Conservation (phyloP, 2,329 filamentous ascomycete species). For the Diaporthe citri region DNA sequence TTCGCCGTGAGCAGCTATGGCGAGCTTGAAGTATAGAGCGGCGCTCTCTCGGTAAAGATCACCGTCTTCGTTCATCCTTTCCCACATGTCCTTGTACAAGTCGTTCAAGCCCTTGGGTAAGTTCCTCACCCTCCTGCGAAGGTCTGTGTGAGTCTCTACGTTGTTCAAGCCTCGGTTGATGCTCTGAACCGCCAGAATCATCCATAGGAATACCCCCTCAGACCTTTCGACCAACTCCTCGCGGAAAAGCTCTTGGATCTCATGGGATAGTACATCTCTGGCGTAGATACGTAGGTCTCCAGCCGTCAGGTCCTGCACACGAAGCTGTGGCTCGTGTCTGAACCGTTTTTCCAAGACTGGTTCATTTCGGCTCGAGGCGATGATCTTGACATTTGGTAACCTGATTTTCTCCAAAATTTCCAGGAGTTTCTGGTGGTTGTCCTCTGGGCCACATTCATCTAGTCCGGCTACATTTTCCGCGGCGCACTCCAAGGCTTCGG, state of each 20-base stretch:
- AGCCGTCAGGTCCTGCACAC: conserved; percentile 1
- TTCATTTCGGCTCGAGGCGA: conserved; percentile 10
- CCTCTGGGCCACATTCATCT: conserved; percentile 14
- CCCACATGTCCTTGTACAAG: conserved; percentile 23
- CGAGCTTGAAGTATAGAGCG: background rate
- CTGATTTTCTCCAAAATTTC: fast-evolving
- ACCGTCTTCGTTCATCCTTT: background rate
- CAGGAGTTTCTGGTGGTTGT: background rate
- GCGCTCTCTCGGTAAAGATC: background rate
- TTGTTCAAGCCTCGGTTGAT: background rate
- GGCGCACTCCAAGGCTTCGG: too few species aligned
- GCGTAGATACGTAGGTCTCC: background rate
- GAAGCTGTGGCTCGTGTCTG: background rate
- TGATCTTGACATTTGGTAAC: background rate
- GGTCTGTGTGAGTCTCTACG: background rate
- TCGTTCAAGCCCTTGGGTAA: background rate
- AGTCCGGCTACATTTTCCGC: too few species aligned
- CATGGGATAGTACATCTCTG: background rate
- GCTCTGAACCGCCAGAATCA: background rate
- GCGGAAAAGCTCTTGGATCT: background rate
- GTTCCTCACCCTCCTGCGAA: background rate
- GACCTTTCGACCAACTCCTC: background rate
- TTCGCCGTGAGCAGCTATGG: background rate
- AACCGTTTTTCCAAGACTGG: background rate
- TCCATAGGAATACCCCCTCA: conserved; percentile 19